phyloP scores from a whole-genome alignment of 768 basidiomycete species.

The Psilocybe cubensis region DNA sequence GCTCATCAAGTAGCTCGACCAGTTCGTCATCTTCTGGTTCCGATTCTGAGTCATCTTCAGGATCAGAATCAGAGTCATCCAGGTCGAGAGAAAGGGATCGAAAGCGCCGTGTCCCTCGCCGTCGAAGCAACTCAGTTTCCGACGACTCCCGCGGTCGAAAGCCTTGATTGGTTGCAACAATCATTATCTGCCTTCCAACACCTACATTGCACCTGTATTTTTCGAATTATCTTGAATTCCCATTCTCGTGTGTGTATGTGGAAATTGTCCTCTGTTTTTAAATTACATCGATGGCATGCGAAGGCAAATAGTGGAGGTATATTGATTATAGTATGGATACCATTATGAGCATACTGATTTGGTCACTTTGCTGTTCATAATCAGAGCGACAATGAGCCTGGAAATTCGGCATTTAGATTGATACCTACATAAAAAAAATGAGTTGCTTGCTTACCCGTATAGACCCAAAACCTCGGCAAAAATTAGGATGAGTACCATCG shows the following conservation, averaged over 20 bases:
- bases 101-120: slow-evolving; percentile 26
- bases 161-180: not conserved
- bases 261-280: not conserved
- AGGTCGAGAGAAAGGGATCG: slow-evolving; percentile 31
- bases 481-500: slow-evolving; percentile 96
- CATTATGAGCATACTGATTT: slow-evolving; percentile 29
- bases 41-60: slow-evolving; percentile 39
- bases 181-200: not conserved
- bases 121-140: slow-evolving; percentile 22
- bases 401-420: not conserved
- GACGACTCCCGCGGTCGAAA: slow-evolving; percentile 22
- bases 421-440: not conserved
- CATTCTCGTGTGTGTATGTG: not conserved
- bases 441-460: slow-evolving; percentile 61
- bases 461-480: slow-evolving; percentile 91
- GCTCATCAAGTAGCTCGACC: slow-evolving; percentile 35
- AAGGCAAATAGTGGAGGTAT: slow-evolving; percentile 9
- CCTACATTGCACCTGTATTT: not conserved
- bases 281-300: slow-evolving; percentile 1
- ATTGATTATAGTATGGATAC: slow-evolving; percentile 6
- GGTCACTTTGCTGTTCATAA: slow-evolving; percentile 84
- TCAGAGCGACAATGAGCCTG: slow-evolving; percentile 85
- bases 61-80: slow-evolving; percentile 50
- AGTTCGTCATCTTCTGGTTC: slow-evolving; percentile 51
- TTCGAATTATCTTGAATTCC: not conserved